phyloP scores from a whole-genome alignment of 345 rosid genomes.

The Sisymbrium altissimum region DNA sequence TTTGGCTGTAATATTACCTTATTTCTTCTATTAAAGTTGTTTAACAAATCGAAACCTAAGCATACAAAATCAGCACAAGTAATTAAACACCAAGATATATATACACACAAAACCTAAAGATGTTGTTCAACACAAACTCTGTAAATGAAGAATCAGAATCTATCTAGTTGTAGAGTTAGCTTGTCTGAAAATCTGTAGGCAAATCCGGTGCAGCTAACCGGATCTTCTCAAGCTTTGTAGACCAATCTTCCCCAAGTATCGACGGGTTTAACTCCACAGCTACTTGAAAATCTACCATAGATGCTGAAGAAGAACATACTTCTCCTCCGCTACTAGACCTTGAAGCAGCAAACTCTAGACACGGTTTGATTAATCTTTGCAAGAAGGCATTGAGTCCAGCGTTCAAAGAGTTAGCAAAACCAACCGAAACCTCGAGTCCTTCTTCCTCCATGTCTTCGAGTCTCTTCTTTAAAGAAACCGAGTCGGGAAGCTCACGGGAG shows the following conservation, averaged over 20 bases:
- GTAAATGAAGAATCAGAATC: conserved; percentile 14
- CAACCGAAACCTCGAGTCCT: conserved; percentile 52
- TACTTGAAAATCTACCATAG: conserved; percentile 54
- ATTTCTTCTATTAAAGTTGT: background rate
- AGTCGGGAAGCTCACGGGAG: conserved; percentile 56
- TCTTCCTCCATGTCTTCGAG: conserved; percentile 52
- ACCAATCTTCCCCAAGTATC: conserved; percentile 59
- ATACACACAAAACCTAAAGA: conserved; percentile 13
- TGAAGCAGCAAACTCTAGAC: conserved; percentile 50
- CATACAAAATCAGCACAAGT: background rate
- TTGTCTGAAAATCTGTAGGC: conserved; percentile 11
- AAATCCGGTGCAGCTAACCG: conserved; percentile 36
- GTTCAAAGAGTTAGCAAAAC: conserved; percentile 52
- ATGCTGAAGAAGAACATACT: conserved; percentile 22
- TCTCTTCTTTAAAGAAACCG: conserved; percentile 48
- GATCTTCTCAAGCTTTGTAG: conserved; percentile 51
- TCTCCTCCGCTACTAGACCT: conserved; percentile 30
- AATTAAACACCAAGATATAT: conserved; percentile 4
- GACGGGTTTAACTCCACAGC: conserved; percentile 56
- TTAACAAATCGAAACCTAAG: background rate
- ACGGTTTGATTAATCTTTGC: conserved; percentile 66
- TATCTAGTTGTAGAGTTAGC: conserved; percentile 21
- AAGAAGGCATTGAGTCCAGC: conserved; percentile 52
- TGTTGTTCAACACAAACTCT: conserved; percentile 10
- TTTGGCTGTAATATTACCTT: background rate